Conservation (phyloP, 345 rosid genomes). For the Eucalyptus polyanthemos region DNA sequence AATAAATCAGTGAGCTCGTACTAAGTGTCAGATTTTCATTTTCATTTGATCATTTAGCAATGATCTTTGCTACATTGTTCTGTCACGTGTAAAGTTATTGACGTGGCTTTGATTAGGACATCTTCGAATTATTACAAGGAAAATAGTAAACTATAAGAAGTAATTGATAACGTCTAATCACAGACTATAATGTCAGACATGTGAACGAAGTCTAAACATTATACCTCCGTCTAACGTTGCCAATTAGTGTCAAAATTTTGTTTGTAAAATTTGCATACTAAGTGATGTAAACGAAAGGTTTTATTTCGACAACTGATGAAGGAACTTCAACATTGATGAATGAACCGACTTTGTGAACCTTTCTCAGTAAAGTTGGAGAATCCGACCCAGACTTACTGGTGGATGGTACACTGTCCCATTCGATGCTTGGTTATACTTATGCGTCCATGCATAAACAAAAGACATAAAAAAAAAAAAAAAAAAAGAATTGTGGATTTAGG, state of each 20-base stretch:
- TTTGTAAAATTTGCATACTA: background rate
- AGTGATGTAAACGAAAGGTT: background rate
- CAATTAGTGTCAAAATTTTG: background rate
- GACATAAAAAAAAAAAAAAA: too few species aligned
- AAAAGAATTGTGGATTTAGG: background rate
- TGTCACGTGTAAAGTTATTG: background rate
- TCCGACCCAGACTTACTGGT: background rate
- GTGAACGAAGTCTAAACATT: background rate
- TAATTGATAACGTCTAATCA: background rate
- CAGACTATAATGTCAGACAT: background rate
- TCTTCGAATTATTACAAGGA: background rate
- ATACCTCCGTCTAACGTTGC: background rate
- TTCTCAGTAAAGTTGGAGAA: background rate
- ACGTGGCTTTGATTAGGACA: background rate
- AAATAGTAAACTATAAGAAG: background rate
- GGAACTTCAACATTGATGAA: background rate
- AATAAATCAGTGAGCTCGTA: background rate
- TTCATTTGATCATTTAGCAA: background rate
- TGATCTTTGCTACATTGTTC: background rate
- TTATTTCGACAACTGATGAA: background rate
- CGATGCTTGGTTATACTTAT: background rate
- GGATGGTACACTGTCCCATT: background rate
- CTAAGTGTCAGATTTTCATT: background rate
- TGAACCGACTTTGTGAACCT: background rate
- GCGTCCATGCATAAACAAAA: background rate